Evolutionary conservation across 2,329 filamentous ascomycete genomes (phyloP).

Genomic region (Hymenoscyphus scutula): DNA sequence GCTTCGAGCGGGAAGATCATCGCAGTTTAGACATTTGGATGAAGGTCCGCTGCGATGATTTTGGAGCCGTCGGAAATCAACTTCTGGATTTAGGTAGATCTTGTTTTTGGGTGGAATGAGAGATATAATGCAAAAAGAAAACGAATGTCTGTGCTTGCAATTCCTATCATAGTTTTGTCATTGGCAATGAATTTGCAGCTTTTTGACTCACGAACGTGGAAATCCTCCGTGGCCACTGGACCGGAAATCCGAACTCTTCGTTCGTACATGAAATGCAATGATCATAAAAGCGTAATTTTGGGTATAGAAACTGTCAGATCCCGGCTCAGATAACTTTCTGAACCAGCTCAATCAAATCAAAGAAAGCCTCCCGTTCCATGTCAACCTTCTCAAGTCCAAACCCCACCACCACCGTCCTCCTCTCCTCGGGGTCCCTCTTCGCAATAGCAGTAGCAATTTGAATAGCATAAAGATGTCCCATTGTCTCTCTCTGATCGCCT

Average conservation of each 20-base stretch:
- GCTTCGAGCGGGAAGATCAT: conserved; percentile 32
- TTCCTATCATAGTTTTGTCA: not conserved
- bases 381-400: conserved; percentile 54
- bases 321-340: conserved; percentile 46
- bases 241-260: not conserved
- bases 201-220: too few relatives aligned
- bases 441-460: conserved; percentile 82
- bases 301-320: not conserved
- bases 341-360: conserved; percentile 63
- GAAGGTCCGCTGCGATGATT: not conserved
- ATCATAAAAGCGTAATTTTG: not conserved
- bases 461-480: conserved; percentile 85
- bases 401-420: conserved; percentile 59
- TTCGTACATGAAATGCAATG: too few relatives aligned
- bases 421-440: conserved; percentile 64
- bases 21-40: conserved; percentile 22
- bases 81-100: too few relatives aligned
- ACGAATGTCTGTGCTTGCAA: too few relatives aligned
- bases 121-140: too few relatives aligned
- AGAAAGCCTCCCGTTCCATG: conserved; percentile 52
- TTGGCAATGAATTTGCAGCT: not conserved
- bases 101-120: too few relatives aligned
- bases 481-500: conserved; percentile 71
- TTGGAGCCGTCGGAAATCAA: not conserved
- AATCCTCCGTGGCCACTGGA: too few relatives aligned